A percentile compares a stretch with the other conserved stretches of the same genome.
These are phyloP conservation scores for Cryptococcus sp. DNA, from an alignment of 1,284 basidiomycete species.

Conservation along the genomic window DNA sequence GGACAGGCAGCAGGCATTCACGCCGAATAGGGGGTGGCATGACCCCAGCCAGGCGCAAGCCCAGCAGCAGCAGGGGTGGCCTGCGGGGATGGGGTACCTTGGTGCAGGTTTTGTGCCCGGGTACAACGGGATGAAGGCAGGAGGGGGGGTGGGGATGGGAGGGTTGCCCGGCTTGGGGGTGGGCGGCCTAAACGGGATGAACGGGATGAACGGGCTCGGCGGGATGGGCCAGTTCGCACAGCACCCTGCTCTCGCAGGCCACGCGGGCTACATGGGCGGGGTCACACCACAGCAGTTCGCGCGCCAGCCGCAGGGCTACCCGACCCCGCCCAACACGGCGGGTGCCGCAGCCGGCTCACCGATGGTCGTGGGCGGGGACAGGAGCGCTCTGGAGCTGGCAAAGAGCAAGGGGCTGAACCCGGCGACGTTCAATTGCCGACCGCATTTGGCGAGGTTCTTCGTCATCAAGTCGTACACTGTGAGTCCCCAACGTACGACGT, in stretches of 20 bases:
- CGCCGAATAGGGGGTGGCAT: too few species aligned
- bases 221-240: too few species aligned
- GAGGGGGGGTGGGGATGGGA: neutral
- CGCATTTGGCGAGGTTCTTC: constrained; percentile 77
- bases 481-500: constrained; percentile 10
- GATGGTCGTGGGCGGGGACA: constrained; percentile 20
- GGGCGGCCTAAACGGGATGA: neutral
- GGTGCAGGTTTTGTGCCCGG: neutral
- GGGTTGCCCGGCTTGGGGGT: neutral
- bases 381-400: constrained; percentile 82
- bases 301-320: constrained; percentile 20
- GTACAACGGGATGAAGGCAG: constrained; percentile 4
- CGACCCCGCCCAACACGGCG: constrained; percentile 30
- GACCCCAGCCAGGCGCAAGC: too few species aligned
- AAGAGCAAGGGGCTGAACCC: constrained; percentile 89
- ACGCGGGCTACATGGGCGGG: neutral
- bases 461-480: constrained; percentile 93
- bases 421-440: constrained; percentile 73
- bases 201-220: neutral
- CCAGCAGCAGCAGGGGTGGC: neutral
- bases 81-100: neutral
- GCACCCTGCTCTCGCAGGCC: constrained; percentile 10
- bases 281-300: neutral
- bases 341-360: neutral
- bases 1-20: too few species aligned